These are phyloP conservation scores for Anastatica hierochuntica DNA, from an alignment of 345 rosid species.

Conservation along the genomic window DNA sequence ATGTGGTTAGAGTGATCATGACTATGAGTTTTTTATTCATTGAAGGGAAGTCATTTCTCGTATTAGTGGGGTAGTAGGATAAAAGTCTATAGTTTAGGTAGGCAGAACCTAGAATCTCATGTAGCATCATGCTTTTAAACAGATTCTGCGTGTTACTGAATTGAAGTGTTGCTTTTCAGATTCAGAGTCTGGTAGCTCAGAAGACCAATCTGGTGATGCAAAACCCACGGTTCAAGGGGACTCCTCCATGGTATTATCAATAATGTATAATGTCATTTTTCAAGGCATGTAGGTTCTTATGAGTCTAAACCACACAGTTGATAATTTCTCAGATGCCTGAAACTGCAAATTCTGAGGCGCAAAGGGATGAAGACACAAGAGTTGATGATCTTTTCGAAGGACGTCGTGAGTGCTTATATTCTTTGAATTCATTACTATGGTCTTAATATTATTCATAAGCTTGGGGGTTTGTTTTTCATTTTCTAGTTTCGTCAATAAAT, in stretches of 20 bases:
- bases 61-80: not conserved
- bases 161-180: conserved; percentile 29
- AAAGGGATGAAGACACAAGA: conserved; percentile 34
- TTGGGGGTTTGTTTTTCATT: not conserved
- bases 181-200: conserved; percentile 53
- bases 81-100: not conserved
- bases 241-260: conserved; percentile 44
- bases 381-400: conserved; percentile 30
- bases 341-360: conserved; percentile 33
- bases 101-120: not conserved
- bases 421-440: not conserved
- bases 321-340: conserved; percentile 33
- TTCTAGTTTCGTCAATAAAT: not conserved
- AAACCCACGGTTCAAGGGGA: conserved; percentile 33
- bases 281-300: not conserved
- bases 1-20: not conserved
- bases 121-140: not conserved
- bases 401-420: conserved; percentile 45
- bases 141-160: conserved; percentile 3
- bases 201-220: conserved; percentile 41
- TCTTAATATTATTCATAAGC: not conserved
- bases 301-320: conserved; percentile 4
- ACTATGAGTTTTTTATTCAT: not conserved
- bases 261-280: conserved; percentile 15
- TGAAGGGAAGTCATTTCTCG: not conserved